A percentile compares a stretch with the other conserved stretches of the same genome.
Evolutionary conservation across 805 yeast species (phyloP).

Genomic region (Metschnikowia santaceciliae): DNA sequence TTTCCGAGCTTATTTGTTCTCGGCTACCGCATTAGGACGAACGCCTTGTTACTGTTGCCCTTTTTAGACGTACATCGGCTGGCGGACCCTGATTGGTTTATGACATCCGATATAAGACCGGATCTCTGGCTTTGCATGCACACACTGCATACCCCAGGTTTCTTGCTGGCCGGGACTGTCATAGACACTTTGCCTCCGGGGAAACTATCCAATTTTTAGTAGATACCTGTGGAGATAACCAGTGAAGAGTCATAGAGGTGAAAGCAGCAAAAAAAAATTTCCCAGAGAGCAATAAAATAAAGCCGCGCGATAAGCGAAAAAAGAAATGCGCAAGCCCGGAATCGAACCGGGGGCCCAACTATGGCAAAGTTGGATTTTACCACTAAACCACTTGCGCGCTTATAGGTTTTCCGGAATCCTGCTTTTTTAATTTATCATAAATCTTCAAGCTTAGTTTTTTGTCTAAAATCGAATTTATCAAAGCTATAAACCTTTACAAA

Average conservation of each 20-base stretch:
- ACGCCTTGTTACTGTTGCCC: not conserved
- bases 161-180: too few relatives aligned
- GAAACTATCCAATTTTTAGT: not conserved
- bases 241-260: too few relatives aligned
- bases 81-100: not conserved
- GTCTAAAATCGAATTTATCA: too few relatives aligned
- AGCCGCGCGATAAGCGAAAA: not conserved
- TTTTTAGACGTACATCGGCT: not conserved
- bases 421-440: too few relatives aligned
- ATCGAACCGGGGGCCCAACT: conserved; percentile 22
- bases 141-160: not conserved
- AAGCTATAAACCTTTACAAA: too few relatives aligned
- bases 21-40: too few relatives aligned
- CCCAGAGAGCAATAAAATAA: too few relatives aligned
- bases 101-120: not conserved
- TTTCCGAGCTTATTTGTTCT: too few relatives aligned
- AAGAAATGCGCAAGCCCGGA: conserved; percentile 18
- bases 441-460: too few relatives aligned
- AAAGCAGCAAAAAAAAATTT: too few relatives aligned
- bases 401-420: not conserved
- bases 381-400: conserved; percentile 18
- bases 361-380: conserved; percentile 20
- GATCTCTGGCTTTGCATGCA: not conserved
- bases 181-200: not conserved
- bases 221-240: too few relatives aligned